phyloP scores from a whole-genome alignment of 495 filamentous ascomycete genomes.

The Choiromyces venosus region DNA sequence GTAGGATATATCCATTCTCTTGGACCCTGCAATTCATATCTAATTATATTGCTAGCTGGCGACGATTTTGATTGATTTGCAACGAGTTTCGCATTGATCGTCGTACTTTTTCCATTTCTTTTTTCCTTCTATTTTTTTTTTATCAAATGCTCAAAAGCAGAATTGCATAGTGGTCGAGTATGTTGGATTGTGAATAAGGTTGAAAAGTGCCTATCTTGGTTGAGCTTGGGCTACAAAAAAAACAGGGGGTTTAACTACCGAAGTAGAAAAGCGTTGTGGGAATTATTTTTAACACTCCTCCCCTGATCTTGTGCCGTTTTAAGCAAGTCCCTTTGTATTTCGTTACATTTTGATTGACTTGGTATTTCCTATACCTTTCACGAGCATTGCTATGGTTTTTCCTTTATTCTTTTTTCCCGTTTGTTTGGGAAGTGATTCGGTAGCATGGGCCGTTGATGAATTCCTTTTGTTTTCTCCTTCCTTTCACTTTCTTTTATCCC shows the following conservation, averaged over 20 bases:
- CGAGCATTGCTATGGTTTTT: constrained; percentile 36
- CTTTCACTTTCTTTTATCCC: constrained; percentile 25
- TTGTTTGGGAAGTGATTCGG: constrained; percentile 27
- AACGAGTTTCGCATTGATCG: constrained; percentile 32
- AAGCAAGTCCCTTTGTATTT: constrained; percentile 25
- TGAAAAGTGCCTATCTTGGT: not conserved
- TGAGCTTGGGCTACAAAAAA: not conserved
- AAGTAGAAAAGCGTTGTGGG: not conserved
- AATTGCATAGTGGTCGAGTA: constrained; percentile 13
- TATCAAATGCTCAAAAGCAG: constrained; percentile 10
- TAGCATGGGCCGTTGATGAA: constrained; percentile 33
- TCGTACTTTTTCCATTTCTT: constrained; percentile 21
- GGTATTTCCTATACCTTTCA: constrained; percentile 12
- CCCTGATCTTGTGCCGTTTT: constrained; percentile 14
- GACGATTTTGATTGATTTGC: constrained; percentile 23
- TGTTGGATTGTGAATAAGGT: not conserved
- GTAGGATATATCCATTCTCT: constrained; percentile 14
- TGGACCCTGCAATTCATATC: not conserved
- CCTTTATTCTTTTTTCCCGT: constrained; percentile 13
- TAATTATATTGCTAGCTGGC: constrained; percentile 6
- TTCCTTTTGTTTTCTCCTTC: constrained; percentile 28
- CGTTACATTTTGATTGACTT: constrained; percentile 25
- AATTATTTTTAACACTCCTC: constrained; percentile 19
- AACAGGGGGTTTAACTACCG: not conserved
- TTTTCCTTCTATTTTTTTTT: constrained; percentile 14